Evolutionary conservation across 2,329 filamentous ascomycete genomes (phyloP), one percentile per base, ranked within the genome.

Genomic region (Microdochium paspali): DNA sequence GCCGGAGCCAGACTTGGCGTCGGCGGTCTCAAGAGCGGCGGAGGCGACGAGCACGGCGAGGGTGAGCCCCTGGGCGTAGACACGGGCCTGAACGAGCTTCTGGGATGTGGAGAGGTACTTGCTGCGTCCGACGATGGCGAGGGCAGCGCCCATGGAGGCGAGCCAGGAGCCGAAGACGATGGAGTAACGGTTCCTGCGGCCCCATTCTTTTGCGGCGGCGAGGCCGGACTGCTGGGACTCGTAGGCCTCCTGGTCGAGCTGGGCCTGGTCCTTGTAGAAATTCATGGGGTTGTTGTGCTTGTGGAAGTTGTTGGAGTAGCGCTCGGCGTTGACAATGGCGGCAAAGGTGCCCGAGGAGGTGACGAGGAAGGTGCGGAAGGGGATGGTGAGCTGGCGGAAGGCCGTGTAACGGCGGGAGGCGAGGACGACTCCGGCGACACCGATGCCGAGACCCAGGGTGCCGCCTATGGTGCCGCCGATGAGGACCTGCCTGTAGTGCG

Each of bases 51-150:
- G 73, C 46, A 95, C 88, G 53, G 84, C 86, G 44, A 96, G 73
- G 4, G 90, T 95, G 57, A 95, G 71, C 5, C 87, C 89, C 72
- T 96, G 90, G 3, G 90, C 90, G 68, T 95, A 95, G 54, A 96
- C 85, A 78, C 90, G 84, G 23, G 90, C 90, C 75, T 96, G 90
- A 15, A 96, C 90, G 21, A 96, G 71, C 76, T 95, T 95, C 74
- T 96, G 90, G 51, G 78, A 71, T 2, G 81, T 83, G 45, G 77
- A 80, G 44, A 95, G 74, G 62, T 84, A 87, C 54, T 79, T 82
- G 64, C 88, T 88, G 53, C 88, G 80, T 60, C 85, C 81, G 53
- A 96, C 89, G 25, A 94, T 64, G 47, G 74, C 80, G 55, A 93
- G 78, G 4, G 87, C 84, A 39, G 84, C 67, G 50, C 76, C 81